Evolutionary conservation across 352 stramenopile species (phyloP).

Genomic region (Globisporangium paroecandrum): DNA sequence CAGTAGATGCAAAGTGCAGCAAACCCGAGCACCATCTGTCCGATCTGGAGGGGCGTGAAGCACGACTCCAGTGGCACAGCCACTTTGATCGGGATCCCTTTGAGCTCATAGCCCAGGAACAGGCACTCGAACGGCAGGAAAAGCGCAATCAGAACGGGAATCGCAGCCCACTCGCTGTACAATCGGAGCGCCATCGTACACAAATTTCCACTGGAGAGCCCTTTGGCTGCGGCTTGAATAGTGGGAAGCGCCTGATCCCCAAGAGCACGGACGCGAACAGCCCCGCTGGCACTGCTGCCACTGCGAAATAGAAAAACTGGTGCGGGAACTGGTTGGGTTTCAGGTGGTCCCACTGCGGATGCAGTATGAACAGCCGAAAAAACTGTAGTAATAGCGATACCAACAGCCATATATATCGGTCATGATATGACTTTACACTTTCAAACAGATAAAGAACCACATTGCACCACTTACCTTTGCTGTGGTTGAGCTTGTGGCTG

Average conservation of each 20-base stretch:
- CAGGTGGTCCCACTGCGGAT: conserved; percentile 48
- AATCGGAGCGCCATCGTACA: conserved; percentile 45
- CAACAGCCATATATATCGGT: no score
- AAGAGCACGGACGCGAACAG: conserved; percentile 30
- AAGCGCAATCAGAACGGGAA: conserved; percentile 50
- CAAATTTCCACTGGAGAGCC: conserved; percentile 36
- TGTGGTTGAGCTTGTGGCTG: conserved; percentile 22
- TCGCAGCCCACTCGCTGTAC: conserved; percentile 49
- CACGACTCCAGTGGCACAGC: conserved; percentile 29
- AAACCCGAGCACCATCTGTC: conserved; percentile 26
- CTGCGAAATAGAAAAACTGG: conserved; percentile 35
- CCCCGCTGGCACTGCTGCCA: conserved; percentile 34
- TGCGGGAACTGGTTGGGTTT: conserved; percentile 31
- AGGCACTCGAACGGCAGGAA: conserved; percentile 52
- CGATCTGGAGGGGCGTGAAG: conserved; percentile 35
- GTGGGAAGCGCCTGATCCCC: conserved; percentile 45
- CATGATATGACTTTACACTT: no score
- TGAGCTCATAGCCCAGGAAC: conserved; percentile 40
- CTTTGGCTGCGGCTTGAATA: conserved; percentile 64
- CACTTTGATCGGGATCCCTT: conserved; percentile 16
- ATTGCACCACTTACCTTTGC: conserved; percentile 23
- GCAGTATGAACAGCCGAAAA: conserved; percentile 36
- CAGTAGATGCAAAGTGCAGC: conserved; percentile 28
- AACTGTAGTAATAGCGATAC: conserved; percentile 13
- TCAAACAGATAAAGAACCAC: background rate